Evolutionary conservation across 805 yeast species (phyloP), one percentile per base, ranked within the genome.

Genomic region (Cyberlindnera americana): DNA sequence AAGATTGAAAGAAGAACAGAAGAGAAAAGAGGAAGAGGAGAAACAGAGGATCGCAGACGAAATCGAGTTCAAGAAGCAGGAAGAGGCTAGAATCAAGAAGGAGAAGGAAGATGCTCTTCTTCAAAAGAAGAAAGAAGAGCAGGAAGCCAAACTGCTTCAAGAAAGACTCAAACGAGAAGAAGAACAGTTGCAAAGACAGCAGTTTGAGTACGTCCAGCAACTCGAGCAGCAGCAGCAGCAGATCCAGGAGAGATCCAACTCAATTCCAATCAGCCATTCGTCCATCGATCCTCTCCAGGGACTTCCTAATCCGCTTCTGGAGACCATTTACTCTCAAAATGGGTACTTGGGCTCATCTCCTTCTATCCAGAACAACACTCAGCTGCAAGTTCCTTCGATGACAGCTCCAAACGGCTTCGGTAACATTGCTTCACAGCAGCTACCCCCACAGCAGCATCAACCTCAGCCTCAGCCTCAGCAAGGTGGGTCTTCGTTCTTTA

Each of bases 1-100:
- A 39, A 50, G 60, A 54, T 53, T 67, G 39, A 62, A 70, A 59
- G 64, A 70, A 24, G 61, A 64, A 67, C 43, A 59, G 52, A 45
- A 54, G 60, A 19, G 67, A 61, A 11, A 50, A 38, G 50, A 55
- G 49, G 52, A 62, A 34, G 61, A 50, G 52, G 61, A 37, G 46
- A 60, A 31, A 59, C 58, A 34, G 67, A 62, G 43, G 60, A 57
- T 41, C 50, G 57, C 47, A 53, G 47, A 64, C 57, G 42, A 61
- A 57, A 32, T 62, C 49, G 39, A 28, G 40, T 24, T 40, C 35
- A 23, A 39, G 36, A 32, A 38, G 36, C 41, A 31, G 13, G 41
- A 38, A 16, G 46, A 37, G 19, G 15, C 14, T 5, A 30, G 34
- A 29, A 24, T 19, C 30, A 10, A 37, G 33, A 34, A 30, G 13